Evolutionary conservation across 495 filamentous ascomycete species (phyloP), one percentile per base, ranked within the genome.

Genomic region (Immersiella caudata): DNA sequence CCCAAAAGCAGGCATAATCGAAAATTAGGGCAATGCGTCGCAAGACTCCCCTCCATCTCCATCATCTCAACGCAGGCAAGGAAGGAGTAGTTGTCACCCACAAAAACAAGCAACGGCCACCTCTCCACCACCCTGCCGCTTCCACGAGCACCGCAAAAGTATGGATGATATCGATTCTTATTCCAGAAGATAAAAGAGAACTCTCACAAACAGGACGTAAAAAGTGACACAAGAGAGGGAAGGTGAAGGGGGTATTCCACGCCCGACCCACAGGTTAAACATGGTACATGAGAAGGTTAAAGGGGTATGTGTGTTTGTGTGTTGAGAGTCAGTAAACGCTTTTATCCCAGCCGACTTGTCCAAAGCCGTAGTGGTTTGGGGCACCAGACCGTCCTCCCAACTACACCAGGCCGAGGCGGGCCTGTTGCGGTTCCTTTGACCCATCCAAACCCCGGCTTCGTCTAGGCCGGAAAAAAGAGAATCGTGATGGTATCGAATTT

Each of bases 241-340:
- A 63, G 50, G 60, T 22, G 20, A 67, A 68, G 24, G 25, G 71
- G 71, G 69, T 71, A 73, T 73, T 74, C 67, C 67, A 20, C 46
- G 46, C 25, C 61, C 33, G 69, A 57, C 68, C 65, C 49, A 58
- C 58, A 63, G 67, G 61, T 68, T 54, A 69, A 74, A 69, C 68
- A 65, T 69, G 65, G 61, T 69, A 73, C 68, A 73, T 67, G 40
- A 67, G 61, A 69, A 66, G 52, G 36, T 7, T 59, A 64, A 66
- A 65, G 22, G 35, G 11, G 55, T 54, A 36, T 36, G 58, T 22
- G 26, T 61, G 35, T 62, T 6, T 49, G 60, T 25, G 60, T 62
- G 36, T 2, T 50, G 60, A 35, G 27, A 24, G 59, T 20, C 54
- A 58, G 22, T n/a, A n/a, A 58, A 24, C 20, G 29, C 21, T 24